Base-by-base conservation (phyloP, 73 alveolate genomes). In the Paramecium sexaurelia region DNA sequence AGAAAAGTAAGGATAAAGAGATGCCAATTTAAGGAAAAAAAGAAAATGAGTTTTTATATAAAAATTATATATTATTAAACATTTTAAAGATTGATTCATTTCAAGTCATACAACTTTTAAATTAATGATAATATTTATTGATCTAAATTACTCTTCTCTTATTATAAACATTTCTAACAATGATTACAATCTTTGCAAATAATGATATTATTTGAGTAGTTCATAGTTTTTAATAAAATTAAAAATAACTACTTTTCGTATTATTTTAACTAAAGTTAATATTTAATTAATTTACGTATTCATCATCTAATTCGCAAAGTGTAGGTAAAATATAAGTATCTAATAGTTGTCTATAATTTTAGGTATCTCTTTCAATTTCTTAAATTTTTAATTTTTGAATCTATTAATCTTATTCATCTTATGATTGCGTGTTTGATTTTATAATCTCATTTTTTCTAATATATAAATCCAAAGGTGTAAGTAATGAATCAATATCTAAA, bases 311-410 rank as follows among this genome's bases (percentile, higher is more conserved):
- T 73, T 73, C 55, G 7, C 55, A 13, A 0, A 73, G 33, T 33
- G 36, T 33, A 13, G 87, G 87, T 32, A 73, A 20, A 3, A 73
- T 73, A 32, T 73, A 73, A 73, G 27, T n/a, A 73, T 73, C 87
- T 7, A 73, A 39, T 73, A 73, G 26, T 73, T 33, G 33, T 73
- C 56, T 73, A 73, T 33, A 78, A 78, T 78, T 78, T 41, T 8
- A 45, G 10, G 45, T 43, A 9, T 78, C 90, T 45, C 75, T 78
- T 26, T 78, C 90, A 7, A 39, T 24, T 78, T 78, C 90, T 61
- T 41, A 27, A 3, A 24, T 5, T 33, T 22, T 41, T 26, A 78
- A 37, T 43, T 33, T 78, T 33, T 78, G 7, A 8, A 78, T 78
- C 5, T 78, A 10, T 13, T 78, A 17, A 19, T 78, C 90, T 10